A percentile compares a stretch with the other conserved stretches of the same genome.
phyloP scores from a whole-genome alignment of 805 yeast genomes.

The Candida tibetensis region DNA sequence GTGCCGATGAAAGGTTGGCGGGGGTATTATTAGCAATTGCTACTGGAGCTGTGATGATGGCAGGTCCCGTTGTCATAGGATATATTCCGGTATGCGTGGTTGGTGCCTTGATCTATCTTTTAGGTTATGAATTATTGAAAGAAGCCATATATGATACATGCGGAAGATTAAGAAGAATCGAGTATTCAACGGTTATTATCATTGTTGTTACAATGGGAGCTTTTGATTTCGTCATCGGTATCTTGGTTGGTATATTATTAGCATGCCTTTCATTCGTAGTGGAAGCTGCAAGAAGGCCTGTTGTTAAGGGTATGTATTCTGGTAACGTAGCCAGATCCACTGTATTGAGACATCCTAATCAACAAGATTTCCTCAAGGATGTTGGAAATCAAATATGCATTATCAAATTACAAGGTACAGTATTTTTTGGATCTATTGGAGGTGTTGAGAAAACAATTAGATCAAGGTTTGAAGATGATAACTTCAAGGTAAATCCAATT shows the following conservation, averaged over 20 bases:
- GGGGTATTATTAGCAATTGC: slow-evolving; percentile 87
- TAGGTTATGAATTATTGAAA: slow-evolving; percentile 85
- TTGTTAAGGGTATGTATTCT: slow-evolving; percentile 75
- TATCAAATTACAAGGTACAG: slow-evolving; percentile 79
- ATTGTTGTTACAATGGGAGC: slow-evolving; percentile 95
- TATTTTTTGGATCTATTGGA: slow-evolving; percentile 94
- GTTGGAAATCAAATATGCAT: slow-evolving; percentile 92
- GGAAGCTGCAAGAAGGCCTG: slow-evolving; percentile 81
- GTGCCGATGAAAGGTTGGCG: slow-evolving; percentile 86
- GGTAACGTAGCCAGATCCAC: slow-evolving; percentile 91
- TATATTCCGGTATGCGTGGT: slow-evolving; percentile 95
- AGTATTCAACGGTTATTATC: slow-evolving; percentile 76
- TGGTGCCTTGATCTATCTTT: slow-evolving; percentile 82
- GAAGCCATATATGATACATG: slow-evolving; percentile 86
- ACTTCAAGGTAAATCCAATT: slow-evolving; percentile 56
- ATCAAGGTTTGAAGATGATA: slow-evolving; percentile 54
- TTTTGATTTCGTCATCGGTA: slow-evolving; percentile 92
- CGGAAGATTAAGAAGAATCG: slow-evolving; percentile 71
- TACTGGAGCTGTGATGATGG: slow-evolving; percentile 75
- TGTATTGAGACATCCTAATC: slow-evolving; percentile 85
- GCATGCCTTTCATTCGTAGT: slow-evolving; percentile 96
- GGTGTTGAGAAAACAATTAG: slow-evolving; percentile 79
- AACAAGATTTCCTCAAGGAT: slow-evolving; percentile 75
- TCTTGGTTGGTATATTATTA: slow-evolving; percentile 81
- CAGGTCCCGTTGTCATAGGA: slow-evolving; percentile 92